Percentiles rank a stretch among this genome's conserved stretches.
phyloP scores from a whole-genome alignment of 116 monocot genomes.

The Posidonia oceanica region DNA sequence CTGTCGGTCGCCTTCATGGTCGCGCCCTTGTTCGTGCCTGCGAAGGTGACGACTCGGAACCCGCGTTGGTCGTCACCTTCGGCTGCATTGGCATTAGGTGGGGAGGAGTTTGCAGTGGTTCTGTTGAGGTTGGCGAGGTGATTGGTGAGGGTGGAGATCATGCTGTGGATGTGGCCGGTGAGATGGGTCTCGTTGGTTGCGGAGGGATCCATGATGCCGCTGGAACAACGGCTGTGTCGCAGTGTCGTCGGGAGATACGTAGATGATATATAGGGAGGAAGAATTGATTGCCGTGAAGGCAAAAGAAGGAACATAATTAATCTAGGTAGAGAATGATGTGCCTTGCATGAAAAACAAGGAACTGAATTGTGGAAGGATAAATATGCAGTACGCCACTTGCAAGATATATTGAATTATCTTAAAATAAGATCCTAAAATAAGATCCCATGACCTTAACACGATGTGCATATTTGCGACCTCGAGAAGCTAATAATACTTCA shows the following conservation, averaged over 20 bases:
- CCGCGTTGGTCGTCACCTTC: not conserved
- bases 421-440: too few species aligned
- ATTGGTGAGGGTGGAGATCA: conserved; percentile 27
- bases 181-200: not conserved
- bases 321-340: not conserved
- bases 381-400: too few species aligned
- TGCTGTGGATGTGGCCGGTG: conserved; percentile 21
- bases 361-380: too few species aligned
- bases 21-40: conserved; percentile 46
- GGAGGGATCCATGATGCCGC: not conserved
- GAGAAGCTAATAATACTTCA: too few species aligned
- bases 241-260: not conserved
- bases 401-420: too few species aligned
- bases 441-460: too few species aligned
- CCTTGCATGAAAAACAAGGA: not conserved
- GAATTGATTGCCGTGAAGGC: conserved; percentile 1
- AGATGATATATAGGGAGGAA: not conserved
- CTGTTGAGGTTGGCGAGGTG: conserved; percentile 12
- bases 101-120: not conserved
- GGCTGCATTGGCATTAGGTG: not conserved
- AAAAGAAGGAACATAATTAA: not conserved
- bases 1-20: conserved; percentile 13
- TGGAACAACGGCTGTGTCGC: too few species aligned
- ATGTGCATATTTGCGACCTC: too few species aligned
- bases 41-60: conserved; percentile 31